Evolutionary conservation across 768 basidiomycete genomes (phyloP).

Genomic region (Calocybe cyanea): DNA sequence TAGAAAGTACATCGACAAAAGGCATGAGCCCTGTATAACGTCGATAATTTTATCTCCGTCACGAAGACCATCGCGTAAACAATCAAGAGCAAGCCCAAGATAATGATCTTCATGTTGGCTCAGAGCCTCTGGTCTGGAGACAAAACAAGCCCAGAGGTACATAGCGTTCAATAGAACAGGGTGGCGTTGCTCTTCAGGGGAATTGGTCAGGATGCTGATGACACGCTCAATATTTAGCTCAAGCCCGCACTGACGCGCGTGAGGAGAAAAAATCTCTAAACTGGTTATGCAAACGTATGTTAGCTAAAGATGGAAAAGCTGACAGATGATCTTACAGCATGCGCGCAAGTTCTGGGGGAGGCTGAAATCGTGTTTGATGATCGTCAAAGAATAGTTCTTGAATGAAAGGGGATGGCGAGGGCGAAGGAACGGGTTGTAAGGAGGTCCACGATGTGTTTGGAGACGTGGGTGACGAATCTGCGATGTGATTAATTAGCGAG

Average conservation of each 20-base stretch:
- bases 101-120: constrained; percentile 73
- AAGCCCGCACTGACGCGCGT: constrained; percentile 71
- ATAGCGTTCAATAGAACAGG: constrained; percentile 77
- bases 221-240: constrained; percentile 66
- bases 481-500: constrained; percentile 2
- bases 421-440: constrained; percentile 42
- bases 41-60: constrained; percentile 55
- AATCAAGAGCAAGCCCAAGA: constrained; percentile 58
- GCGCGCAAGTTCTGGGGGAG: constrained; percentile 57
- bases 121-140: constrained; percentile 68
- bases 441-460: constrained; percentile 51
- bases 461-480: constrained; percentile 42
- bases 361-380: constrained; percentile 42
- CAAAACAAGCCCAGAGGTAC: constrained; percentile 80
- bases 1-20: constrained; percentile 73
- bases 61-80: constrained; percentile 60
- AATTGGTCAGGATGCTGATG: constrained; percentile 53
- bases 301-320: constrained; percentile 12
- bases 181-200: constrained; percentile 61
- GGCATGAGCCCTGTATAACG: constrained; percentile 71
- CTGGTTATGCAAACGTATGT: constrained; percentile 31
- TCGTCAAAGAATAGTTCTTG: constrained; percentile 50
- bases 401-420: constrained; percentile 46
- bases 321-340: constrained; percentile 51
- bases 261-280: constrained; percentile 70